Evolutionary conservation across 2,329 filamentous ascomycete genomes (phyloP).

Genomic region (Aspergillus novofumigatus): DNA sequence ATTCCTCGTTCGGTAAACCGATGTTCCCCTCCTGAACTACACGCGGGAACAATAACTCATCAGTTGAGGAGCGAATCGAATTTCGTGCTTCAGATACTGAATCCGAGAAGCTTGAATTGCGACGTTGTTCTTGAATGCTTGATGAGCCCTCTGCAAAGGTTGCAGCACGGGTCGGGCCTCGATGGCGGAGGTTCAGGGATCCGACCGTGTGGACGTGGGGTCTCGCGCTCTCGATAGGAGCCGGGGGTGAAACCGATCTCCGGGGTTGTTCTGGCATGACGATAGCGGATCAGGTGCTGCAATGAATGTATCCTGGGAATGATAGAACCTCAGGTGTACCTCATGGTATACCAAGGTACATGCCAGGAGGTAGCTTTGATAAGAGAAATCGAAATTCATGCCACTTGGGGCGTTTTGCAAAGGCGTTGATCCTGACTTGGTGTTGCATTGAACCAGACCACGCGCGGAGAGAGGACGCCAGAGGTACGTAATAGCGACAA

Average conservation of each 20-base stretch:
- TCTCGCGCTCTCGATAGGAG: constrained; percentile 10
- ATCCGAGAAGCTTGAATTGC: constrained; percentile 76
- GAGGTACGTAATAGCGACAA: not conserved
- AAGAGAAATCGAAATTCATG: not conserved
- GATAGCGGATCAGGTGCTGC: not conserved
- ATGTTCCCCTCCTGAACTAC: constrained; percentile 33
- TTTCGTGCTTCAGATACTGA: constrained; percentile 64
- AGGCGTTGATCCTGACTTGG: not conserved
- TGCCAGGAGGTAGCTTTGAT: not conserved
- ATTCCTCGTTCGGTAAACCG: constrained; percentile 50
- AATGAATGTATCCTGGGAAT: not conserved
- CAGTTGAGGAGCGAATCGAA: constrained; percentile 62
- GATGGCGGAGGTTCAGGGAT: constrained; percentile 30
- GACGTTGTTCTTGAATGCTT: constrained; percentile 48
- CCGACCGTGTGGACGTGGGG: constrained; percentile 10
- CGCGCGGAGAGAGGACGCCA: not conserved
- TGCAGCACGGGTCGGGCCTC: constrained; percentile 32
- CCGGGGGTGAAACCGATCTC: constrained; percentile 14
- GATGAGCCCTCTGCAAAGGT: constrained; percentile 33
- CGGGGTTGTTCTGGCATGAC: constrained; percentile 19
- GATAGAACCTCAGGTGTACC: not conserved
- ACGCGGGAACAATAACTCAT: constrained; percentile 63
- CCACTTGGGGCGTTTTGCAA: not conserved
- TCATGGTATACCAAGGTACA: not conserved
- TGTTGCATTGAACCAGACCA: not conserved